Conservation (phyloP, 2,329 filamentous ascomycete genomes). For the Trichoderma cornu-damae region DNA sequence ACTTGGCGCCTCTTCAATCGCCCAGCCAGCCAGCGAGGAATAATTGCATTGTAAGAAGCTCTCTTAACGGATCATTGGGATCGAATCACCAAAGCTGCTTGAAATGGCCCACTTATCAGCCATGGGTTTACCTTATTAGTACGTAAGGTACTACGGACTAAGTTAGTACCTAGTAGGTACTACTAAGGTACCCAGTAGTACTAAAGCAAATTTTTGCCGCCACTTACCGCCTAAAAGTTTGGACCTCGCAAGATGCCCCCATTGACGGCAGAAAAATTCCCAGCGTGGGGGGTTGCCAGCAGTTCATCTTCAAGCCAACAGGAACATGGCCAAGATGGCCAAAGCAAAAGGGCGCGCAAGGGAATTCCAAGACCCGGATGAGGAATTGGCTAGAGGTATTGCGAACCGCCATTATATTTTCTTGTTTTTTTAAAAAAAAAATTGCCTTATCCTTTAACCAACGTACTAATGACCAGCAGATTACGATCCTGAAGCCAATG, state of each 20-base stretch:
- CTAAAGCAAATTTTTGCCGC: slow-evolving; percentile 39
- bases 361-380: slow-evolving; percentile 58
- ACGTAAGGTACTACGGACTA: no score
- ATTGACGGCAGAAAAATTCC: slow-evolving; percentile 30
- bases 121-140: no score
- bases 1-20: no score
- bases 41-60: not conserved
- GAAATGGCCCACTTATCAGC: not conserved
- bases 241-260: slow-evolving; percentile 16
- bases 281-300: slow-evolving; percentile 28
- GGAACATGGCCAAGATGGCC: slow-evolving; percentile 40
- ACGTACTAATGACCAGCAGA: slow-evolving; percentile 45
- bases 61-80: not conserved
- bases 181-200: no score
- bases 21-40: not conserved
- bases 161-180: no score
- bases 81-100: not conserved
- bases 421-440: no score
- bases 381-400: slow-evolving; percentile 57
- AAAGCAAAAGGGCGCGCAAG: slow-evolving; percentile 51
- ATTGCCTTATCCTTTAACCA: no score
- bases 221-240: slow-evolving; percentile 49
- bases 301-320: slow-evolving; percentile 12
- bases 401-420: not conserved
- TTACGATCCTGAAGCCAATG: slow-evolving; percentile 71